Percentiles rank a stretch among this genome's conserved stretches.
Conservation (phyloP, 768 basidiomycete genomes). For the Auriculariales sp. region DNA sequence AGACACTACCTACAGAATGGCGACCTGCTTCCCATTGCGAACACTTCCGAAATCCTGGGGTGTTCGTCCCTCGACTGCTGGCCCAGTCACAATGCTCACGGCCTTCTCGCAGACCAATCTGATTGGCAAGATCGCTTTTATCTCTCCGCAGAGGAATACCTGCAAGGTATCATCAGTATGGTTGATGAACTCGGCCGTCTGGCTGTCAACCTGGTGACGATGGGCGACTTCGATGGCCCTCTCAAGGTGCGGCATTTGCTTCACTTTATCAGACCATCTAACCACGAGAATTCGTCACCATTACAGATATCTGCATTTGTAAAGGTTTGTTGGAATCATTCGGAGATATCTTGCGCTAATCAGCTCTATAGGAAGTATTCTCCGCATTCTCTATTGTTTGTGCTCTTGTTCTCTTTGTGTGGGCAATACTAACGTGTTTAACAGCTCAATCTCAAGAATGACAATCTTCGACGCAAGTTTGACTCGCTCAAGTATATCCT, state of each 20-base stretch:
- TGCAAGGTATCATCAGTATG: conserved; percentile 63
- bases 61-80: conserved; percentile 30
- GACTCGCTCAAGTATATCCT: conserved; percentile 78
- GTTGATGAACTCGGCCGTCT: conserved; percentile 74
- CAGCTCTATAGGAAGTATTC: conserved; percentile 36
- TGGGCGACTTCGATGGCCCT: conserved; percentile 68
- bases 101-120: conserved; percentile 33
- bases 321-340: conserved; percentile 19
- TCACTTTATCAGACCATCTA: no score
- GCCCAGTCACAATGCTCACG: neutral
- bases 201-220: conserved; percentile 68
- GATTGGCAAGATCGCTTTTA: conserved; percentile 56
- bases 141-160: conserved; percentile 62
- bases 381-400: conserved; percentile 72
- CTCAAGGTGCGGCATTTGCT: conserved; percentile 21
- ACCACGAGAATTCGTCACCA: no score
- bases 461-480: conserved; percentile 56
- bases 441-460: conserved; percentile 74
- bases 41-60: conserved; percentile 42
- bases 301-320: conserved; percentile 58
- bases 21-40: conserved; percentile 40
- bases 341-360: neutral
- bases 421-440: neutral
- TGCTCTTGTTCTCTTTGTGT: neutral
- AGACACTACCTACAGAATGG: conserved; percentile 49